Base-by-base conservation (phyloP, 2,329 filamentous ascomycete genomes). In the Apiospora aurea region DNA sequence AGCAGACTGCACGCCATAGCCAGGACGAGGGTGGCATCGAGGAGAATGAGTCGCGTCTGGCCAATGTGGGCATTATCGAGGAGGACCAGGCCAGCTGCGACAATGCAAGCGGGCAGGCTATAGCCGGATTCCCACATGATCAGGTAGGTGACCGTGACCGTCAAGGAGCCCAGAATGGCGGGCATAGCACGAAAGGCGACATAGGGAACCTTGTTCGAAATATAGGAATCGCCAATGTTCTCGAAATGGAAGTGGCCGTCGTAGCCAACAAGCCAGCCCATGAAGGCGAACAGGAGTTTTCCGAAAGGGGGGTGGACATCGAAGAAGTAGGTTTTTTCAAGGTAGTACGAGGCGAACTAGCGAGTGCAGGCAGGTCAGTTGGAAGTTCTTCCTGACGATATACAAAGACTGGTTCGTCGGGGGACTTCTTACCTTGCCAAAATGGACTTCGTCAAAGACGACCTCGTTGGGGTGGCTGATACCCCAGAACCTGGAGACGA, bases 41-140 rank as follows among this genome's bases (percentile, higher is more conserved):
- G 90, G 71, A 99, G 89, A 77, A 99, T 99, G 80, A 99, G 86
- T 44, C 96, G 91, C 34, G 96, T 98, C 87, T 99, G 96, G 73
- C 94, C 96, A 82, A 99, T 94, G 82, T 99, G 96, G 72, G 96
- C 96, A 79, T 99, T 99, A 85, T 99, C 96, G 78, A 99, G 94
- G 61, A 99, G 92, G 75, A 99, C 88, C 47, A 99, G 87, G 41
- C 93, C 91, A 51, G 96, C 90, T 8, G 96, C 94, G 72, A 98
- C 87, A 71, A 98, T 86, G 81, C 94, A 97, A 72, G 96, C 96
- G 14, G 96, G 96, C 57, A 99, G 87, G 75, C 94, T 97, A 85
- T 99, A 99, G 75, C 95, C 96, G 69, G 96, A 98, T 84, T 99
- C 96, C 96, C 96, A 99, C 96, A 99, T 99, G 83, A 97, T 99